These are phyloP conservation scores for Capsicum pubescens DNA, from an alignment of 257 asterid species.

Conservation along the genomic window DNA sequence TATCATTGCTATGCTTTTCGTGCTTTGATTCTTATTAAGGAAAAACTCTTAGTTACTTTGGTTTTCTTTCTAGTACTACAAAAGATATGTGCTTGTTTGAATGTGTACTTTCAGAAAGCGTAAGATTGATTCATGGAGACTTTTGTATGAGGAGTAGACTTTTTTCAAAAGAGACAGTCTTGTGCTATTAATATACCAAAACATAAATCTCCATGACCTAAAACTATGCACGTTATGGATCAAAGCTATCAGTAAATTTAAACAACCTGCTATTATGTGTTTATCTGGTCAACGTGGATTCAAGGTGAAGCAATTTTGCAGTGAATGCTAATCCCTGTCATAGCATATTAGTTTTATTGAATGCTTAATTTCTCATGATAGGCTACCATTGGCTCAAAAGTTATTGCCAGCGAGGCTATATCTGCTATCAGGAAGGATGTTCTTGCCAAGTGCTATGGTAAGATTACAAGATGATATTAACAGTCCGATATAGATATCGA, in stretches of 20 bases:
- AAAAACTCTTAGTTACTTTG: neutral
- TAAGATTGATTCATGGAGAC: neutral
- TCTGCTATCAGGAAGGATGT: constrained; percentile 98
- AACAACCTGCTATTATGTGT: neutral
- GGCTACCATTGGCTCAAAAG: constrained; percentile 98
- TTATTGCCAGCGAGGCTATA: constrained; percentile 94
- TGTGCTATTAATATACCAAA: constrained; percentile 5
- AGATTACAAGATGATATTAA: constrained; percentile 34
- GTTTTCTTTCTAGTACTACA: neutral
- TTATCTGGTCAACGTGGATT: neutral
- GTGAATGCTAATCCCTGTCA: constrained; percentile 17
- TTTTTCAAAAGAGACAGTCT: neutral
- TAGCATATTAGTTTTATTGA: constrained; percentile 12
- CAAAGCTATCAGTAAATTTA: neutral
- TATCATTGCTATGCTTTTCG: neutral
- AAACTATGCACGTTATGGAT: neutral
- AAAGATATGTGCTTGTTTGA: constrained; percentile 12
- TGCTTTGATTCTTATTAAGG: neutral
- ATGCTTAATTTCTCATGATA: constrained; percentile 40
- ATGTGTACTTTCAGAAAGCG: neutral
- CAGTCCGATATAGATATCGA: neutral
- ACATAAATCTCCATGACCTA: neutral
- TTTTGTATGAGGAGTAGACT: constrained; percentile 4
- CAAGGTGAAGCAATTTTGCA: constrained; percentile 14
- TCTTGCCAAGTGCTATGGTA: constrained; percentile 98